Base-by-base conservation (phyloP, 2,329 filamentous ascomycete genomes). In the Leptographium wingfieldii region DNA sequence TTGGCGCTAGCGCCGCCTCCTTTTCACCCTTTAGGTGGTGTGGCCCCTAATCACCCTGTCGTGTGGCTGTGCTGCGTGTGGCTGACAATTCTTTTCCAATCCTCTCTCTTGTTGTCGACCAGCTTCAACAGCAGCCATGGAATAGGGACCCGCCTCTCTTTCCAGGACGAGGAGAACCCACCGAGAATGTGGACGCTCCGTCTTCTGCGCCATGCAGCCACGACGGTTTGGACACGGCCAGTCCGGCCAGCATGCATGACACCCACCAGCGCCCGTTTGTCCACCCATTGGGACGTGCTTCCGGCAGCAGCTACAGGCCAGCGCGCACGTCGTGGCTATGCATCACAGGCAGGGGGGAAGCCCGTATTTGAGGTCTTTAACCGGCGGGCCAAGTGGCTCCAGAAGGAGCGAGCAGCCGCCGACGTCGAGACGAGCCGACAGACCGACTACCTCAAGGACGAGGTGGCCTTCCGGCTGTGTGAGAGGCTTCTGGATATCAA, bases 401-500 rank as follows among this genome's bases (percentile, higher is more conserved):
- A 99, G 71, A 95, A 90, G 72, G 91, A 97, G 72, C 83, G 92
- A 63, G 88, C 91, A 1, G 92, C 89, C 0, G 70, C 77, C 54
- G 78, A 92, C 69, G 76, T 81, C 11, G 82, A 89, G 64, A 73
- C 80, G 64, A 91, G 91, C 69, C 82, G 92, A 19, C 82, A 88
- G 67, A 87, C 90, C 29, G 94, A 97, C 74, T 97, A 97, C 69
- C 77, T 99, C 60, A 91, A 92, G 70, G 91, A 97, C 69, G 92
- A 97, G 71, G 87, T 96, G 5, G 94, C 94, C 57, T 78, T 80
- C 54, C 83, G 94, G 56, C 76, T 99, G 31, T 90, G 88, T 67
- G 92, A 97, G 67, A 82, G 94, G 55, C 77, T 99, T 56, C 78
- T 97, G 66, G 92, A 97, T 70, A 95, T 99, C 76, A 96, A 95